Conservation (phyloP, 169 alveolate genomes). For the Babesia ovis region DNA sequence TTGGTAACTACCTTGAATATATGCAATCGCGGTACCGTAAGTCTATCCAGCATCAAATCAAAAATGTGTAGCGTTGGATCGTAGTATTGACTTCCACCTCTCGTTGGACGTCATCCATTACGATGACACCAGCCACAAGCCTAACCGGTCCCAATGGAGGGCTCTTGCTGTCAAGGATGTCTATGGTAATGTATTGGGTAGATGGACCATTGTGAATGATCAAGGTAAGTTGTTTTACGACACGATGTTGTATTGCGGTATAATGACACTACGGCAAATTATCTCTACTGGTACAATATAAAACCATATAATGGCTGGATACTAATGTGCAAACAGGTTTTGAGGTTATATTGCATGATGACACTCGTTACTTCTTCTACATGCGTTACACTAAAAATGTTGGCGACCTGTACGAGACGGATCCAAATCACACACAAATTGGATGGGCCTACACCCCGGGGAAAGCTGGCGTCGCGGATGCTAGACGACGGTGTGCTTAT, state of each 20-base stretch:
- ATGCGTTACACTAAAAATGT: conserved; percentile 25
- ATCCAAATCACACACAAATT: conserved; percentile 27
- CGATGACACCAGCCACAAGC: neutral
- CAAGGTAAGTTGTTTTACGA: conserved; percentile 57
- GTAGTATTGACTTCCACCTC: conserved; percentile 19
- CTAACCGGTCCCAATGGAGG: conserved; percentile 26
- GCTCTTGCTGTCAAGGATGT: conserved; percentile 55
- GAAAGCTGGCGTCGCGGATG: neutral
- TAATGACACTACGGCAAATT: neutral
- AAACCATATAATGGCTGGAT: neutral
- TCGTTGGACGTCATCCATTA: conserved; percentile 35
- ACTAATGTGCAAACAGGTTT: conserved; percentile 32
- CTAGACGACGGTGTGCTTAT: conserved; percentile 30
- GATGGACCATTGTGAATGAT: conserved; percentile 62
- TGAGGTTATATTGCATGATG: conserved; percentile 20
- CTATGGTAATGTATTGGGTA: conserved; percentile 37
- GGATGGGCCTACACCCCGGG: conserved; percentile 48
- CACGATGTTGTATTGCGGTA: too few relatives aligned
- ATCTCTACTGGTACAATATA: neutral
- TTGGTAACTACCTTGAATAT: conserved; percentile 51
- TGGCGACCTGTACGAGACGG: conserved; percentile 48
- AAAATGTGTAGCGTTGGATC: conserved; percentile 26
- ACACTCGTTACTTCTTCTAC: conserved; percentile 33
- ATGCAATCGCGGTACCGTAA: conserved; percentile 30
- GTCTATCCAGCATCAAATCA: neutral